Base-by-base conservation (phyloP, 1,139 yeast species). In the Lipomyces yarrowii region DNA sequence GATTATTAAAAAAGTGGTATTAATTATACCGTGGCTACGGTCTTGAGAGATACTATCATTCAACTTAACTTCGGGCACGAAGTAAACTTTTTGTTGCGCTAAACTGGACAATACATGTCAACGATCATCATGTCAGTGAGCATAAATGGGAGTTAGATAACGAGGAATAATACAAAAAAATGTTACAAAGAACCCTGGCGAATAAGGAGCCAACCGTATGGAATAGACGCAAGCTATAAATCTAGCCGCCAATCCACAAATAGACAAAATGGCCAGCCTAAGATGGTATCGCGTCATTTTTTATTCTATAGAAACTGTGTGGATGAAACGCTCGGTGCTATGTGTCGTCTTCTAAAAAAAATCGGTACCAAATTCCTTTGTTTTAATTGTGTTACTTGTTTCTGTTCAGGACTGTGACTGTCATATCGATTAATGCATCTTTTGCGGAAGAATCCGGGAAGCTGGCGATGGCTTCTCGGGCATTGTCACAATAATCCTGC, bases 381-480 rank as follows among this genome's bases (percentile, higher is more conserved):
- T 23, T 13, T 52, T 52, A 10, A n/a, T 33, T 37, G 4, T n/a
- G 18, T 46, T 80, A 91, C 76, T 89, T 91, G 56, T 83, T 84
- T 82, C 99, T 87, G 63, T 96, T 89, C 71, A 94, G 82, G 46
- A 94, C 86, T 13, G 96, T 88, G 75, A 88, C 87, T 15, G 99
- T 91, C 73, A 94, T 83, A 70, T 90, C 86, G 75, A 89, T 94
- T 70, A 94, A 82, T 1, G 98, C 98, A 69, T 91, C 87, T 72
- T 97, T 83, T 18, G 98, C 90, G 74, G 91, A 96, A 32, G 96
- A 88, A 70, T 89, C 93, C 0, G 99, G 99, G 60, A 94, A 82
- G 2, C 79, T 81, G 32, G 73, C 76, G 71, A 94, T 82, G 74
- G 91, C 90, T 15, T 79, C 79, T 69, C 92, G 81, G 0, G 99